Evolutionary conservation across 495 filamentous ascomycete genomes (phyloP).

Genomic region (Xanthoparmelia taractica): DNA sequence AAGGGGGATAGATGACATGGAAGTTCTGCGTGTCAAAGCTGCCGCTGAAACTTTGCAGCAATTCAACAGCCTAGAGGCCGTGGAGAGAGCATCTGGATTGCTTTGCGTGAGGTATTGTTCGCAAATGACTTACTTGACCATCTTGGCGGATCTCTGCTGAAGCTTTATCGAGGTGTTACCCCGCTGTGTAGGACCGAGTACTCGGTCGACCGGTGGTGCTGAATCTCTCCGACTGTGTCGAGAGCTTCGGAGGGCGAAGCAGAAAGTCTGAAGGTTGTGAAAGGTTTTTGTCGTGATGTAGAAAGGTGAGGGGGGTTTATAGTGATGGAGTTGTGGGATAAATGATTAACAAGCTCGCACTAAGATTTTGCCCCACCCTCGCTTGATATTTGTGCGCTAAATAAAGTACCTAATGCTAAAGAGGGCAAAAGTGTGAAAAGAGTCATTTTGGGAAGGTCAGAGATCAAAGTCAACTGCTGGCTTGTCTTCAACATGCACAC

Average conservation of each 20-base stretch:
- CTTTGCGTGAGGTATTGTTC: background rate
- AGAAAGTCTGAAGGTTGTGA: background rate
- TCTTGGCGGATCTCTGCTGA: conserved; percentile 74
- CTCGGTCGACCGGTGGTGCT: conserved; percentile 39
- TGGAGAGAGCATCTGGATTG: background rate
- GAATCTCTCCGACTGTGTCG: conserved; percentile 8
- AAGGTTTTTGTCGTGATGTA: conserved; percentile 2
- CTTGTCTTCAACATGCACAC: too few relatives aligned
- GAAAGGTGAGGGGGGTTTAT: background rate
- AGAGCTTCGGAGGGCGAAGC: conserved; percentile 4
- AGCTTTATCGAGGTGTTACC: conserved; percentile 26
- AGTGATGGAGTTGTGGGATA: conserved; percentile 6
- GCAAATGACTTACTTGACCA: conserved; percentile 89
- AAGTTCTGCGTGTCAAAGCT: background rate
- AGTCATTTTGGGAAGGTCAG: background rate
- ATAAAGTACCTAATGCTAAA: too few relatives aligned
- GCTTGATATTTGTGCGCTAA: conserved; percentile 21
- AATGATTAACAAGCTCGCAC: conserved; percentile 23
- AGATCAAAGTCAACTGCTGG: too few relatives aligned
- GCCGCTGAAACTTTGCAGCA: background rate
- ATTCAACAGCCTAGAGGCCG: background rate
- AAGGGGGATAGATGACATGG: background rate
- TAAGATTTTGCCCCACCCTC: conserved; percentile 23
- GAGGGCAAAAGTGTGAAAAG: background rate
- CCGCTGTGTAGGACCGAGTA: conserved; percentile 39